A percentile compares a stretch with the other conserved stretches of the same genome.
Conservation (phyloP, 176 grass and related monocot genomes). For the Saccharum officinarum region DNA sequence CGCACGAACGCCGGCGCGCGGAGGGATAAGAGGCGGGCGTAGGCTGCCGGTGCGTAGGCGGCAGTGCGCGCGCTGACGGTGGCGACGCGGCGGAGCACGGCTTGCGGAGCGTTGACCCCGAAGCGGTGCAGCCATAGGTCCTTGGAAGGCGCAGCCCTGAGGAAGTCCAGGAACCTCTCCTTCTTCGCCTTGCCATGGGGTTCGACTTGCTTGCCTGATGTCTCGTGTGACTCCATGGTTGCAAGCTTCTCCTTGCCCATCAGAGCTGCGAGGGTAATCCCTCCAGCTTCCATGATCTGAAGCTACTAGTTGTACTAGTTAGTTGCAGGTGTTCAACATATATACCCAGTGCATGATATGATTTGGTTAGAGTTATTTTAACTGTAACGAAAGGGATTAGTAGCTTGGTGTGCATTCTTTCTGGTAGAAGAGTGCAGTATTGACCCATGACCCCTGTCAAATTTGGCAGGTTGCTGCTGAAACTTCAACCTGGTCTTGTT, state of each 20-base stretch:
- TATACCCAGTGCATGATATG: background rate
- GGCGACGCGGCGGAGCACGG: conserved; percentile 21
- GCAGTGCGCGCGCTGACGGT: background rate
- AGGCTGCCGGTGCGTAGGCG: background rate
- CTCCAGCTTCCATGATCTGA: background rate
- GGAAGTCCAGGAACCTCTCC: conserved; percentile 57
- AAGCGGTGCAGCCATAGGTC: conserved; percentile 36
- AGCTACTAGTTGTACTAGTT: background rate
- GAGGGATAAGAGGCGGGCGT: background rate
- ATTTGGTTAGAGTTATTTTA: background rate
- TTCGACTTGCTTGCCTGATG: background rate
- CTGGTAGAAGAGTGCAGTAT: background rate
- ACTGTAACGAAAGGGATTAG: background rate
- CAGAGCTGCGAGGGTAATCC: background rate
- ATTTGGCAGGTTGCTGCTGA: no score
- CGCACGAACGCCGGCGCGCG: conserved; percentile 37
- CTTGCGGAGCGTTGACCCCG: background rate
- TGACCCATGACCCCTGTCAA: background rate
- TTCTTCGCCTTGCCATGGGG: background rate
- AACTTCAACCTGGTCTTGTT: no score
- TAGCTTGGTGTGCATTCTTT: background rate
- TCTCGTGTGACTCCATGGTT: conserved; percentile 34
- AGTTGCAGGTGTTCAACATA: background rate
- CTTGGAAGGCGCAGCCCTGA: conserved; percentile 38
- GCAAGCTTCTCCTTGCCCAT: background rate